These are phyloP conservation scores for Silene coronaria DNA, from an alignment of 179 eudicot genomes.

Conservation along the genomic window DNA sequence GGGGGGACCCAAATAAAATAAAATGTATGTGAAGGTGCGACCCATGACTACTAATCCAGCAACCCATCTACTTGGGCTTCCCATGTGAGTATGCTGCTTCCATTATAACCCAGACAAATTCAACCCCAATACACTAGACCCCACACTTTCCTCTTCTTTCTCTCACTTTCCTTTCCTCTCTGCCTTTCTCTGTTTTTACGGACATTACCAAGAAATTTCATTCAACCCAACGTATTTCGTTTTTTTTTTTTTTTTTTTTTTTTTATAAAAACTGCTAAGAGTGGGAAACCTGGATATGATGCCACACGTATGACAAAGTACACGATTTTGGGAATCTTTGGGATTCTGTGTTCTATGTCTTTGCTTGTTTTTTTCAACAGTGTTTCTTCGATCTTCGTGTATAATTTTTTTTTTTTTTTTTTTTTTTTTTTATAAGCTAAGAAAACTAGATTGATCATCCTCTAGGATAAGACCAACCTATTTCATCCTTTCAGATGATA, in stretches of 20 bases:
- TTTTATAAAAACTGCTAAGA: too few relatives aligned
- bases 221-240: too few relatives aligned
- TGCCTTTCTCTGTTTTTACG: too few relatives aligned
- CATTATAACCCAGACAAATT: slow-evolving; percentile 26
- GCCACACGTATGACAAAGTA: slow-evolving; percentile 47
- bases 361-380: slow-evolving; percentile 6
- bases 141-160: not conserved
- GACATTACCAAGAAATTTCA: too few relatives aligned
- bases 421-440: too few relatives aligned
- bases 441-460: too few relatives aligned
- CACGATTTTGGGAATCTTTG: slow-evolving; percentile 37
- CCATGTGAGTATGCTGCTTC: slow-evolving; percentile 39
- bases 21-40: slow-evolving; percentile 22
- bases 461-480: too few relatives aligned
- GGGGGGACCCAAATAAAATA: slow-evolving; percentile 1
- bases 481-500: too few relatives aligned
- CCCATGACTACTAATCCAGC: slow-evolving; percentile 15
- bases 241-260: too few relatives aligned
- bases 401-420: not conserved
- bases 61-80: slow-evolving; percentile 16
- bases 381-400: not conserved
- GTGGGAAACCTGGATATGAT: slow-evolving; percentile 20
- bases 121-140: slow-evolving; percentile 8
- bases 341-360: slow-evolving; percentile 25
- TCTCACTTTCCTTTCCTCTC: slow-evolving; percentile 1